These are phyloP conservation scores for Suillus bovinus DNA, from an alignment of 768 basidiomycete genomes.

Conservation along the genomic window DNA sequence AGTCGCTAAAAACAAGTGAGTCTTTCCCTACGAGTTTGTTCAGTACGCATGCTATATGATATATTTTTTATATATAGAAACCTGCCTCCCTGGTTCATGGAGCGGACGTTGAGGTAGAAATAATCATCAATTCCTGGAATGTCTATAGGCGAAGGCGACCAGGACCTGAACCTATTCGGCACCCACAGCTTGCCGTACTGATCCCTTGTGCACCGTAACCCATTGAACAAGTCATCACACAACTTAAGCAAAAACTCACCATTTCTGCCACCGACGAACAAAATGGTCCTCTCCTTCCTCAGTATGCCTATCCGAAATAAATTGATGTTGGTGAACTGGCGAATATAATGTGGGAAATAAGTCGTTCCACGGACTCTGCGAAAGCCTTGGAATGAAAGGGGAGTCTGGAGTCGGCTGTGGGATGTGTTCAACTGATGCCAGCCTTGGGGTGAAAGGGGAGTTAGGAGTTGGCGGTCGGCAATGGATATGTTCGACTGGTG, in stretches of 20 bases:
- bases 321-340: not conserved
- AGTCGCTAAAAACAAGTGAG: constrained; percentile 5
- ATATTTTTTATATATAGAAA: not conserved
- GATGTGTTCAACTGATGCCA: not conserved
- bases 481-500: too few species aligned
- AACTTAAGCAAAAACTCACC: not conserved
- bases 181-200: not conserved
- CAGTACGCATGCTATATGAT: not conserved
- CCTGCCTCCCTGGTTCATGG: not conserved
- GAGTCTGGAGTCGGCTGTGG: not conserved
- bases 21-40: not conserved
- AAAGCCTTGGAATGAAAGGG: not conserved
- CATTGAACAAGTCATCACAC: not conserved
- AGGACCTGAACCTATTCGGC: not conserved
- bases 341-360: not conserved
- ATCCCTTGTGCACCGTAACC: not conserved
- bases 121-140: not conserved
- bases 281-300: constrained; percentile 1
- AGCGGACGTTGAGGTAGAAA: constrained; percentile 5
- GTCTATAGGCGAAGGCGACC: not conserved
- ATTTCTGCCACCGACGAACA: constrained; percentile 3
- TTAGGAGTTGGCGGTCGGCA: not conserved
- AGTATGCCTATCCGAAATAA: not conserved
- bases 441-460: not conserved
- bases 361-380: not conserved